Evolutionary conservation across 2,329 filamentous ascomycete genomes (phyloP).

Genomic region (Graphilbum sp.): DNA sequence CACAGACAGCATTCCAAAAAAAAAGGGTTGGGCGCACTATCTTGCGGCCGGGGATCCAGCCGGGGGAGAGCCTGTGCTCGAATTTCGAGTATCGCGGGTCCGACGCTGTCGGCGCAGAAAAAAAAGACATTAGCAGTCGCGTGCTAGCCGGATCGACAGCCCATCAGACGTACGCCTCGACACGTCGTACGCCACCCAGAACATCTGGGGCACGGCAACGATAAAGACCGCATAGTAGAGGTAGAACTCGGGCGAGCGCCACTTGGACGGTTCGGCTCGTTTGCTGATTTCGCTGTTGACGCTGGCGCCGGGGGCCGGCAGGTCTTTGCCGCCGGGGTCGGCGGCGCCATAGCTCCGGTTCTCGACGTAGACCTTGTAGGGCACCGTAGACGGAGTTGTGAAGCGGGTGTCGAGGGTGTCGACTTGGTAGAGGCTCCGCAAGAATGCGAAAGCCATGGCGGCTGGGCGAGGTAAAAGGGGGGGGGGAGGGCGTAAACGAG

Average conservation of each 20-base stretch:
- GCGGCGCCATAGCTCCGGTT: conserved; percentile 23
- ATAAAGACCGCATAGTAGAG: conserved; percentile 59
- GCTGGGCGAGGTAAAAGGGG: too few species aligned
- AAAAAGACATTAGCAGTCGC: neutral
- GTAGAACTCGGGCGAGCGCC: conserved; percentile 75
- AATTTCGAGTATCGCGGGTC: conserved; percentile 71
- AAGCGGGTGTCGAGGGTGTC: conserved; percentile 31
- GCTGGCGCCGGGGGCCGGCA: conserved; percentile 13
- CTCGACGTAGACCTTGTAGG: conserved; percentile 36
- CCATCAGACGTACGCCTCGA: conserved; percentile 60
- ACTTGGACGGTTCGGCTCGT: conserved; percentile 49
- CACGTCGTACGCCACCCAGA: conserved; percentile 74
- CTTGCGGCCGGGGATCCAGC: conserved; percentile 86
- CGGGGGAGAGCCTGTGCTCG: conserved; percentile 51
- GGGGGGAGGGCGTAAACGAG: too few species aligned
- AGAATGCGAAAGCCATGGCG: conserved; percentile 22
- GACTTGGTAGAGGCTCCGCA: conserved; percentile 35
- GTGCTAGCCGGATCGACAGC: too few species aligned
- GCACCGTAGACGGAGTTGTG: conserved; percentile 48
- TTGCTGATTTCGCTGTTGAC: conserved; percentile 12
- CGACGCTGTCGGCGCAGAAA: conserved; percentile 46
- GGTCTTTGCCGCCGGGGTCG: conserved; percentile 6
- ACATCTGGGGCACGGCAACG: conserved; percentile 64
- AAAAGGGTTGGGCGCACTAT: conserved; percentile 40
- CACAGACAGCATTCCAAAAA: neutral